Base-by-base conservation (phyloP, 352 stramenopile species). In the Pythium folliculosum region DNA sequence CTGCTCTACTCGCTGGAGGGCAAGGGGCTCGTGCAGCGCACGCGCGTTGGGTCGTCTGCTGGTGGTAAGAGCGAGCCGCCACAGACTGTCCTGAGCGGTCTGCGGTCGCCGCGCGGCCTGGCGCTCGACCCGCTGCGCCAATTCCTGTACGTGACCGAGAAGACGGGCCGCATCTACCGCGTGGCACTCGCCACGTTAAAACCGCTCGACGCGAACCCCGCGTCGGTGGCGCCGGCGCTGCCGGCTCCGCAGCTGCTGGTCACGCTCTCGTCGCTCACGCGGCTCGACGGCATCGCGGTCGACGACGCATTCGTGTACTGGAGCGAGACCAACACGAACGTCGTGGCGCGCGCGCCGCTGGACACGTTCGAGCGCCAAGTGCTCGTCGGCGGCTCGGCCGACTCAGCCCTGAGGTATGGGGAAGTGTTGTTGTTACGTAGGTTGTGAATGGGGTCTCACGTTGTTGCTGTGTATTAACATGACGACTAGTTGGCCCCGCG, bases 111-210 rank as follows among this genome's bases (percentile, higher is more conserved):
- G 10, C 76, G 84, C 12, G 82, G 84, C 4, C 65, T 93, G 22
- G 72, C 77, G 1, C 25, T 91, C 4, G 72, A 88, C 30, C 50
- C 60, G 0, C 14, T 17, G 0, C 73, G 70, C 22, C 44, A 77
- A 19, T 78, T 62, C 5, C 57, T 92, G 2, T 92, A 82, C 69
- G 89, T 86, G n/a, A 86, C 84, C 0, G 82, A 91, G 69, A 91
- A 90, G 49, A 92, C 82, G 13, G 82, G 81, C 3, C 74, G 82
- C 1, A 79, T 90, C 57, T 88, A 80, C 56, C 55, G 77, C 32
- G 37, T 44, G 17, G 8, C 23, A 5, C 12, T 32, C 1, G 4
- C 14, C 40, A 47, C 40, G 40, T n/a, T 47, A 2, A 12, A 2
- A 13, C 40, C 40, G 40, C 2, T 32, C 3, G 38, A 45, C 38